Evolutionary conservation across 768 basidiomycete genomes (phyloP), one percentile per base, ranked within the genome.

Genomic region (Hypsizygus marmoreus): DNA sequence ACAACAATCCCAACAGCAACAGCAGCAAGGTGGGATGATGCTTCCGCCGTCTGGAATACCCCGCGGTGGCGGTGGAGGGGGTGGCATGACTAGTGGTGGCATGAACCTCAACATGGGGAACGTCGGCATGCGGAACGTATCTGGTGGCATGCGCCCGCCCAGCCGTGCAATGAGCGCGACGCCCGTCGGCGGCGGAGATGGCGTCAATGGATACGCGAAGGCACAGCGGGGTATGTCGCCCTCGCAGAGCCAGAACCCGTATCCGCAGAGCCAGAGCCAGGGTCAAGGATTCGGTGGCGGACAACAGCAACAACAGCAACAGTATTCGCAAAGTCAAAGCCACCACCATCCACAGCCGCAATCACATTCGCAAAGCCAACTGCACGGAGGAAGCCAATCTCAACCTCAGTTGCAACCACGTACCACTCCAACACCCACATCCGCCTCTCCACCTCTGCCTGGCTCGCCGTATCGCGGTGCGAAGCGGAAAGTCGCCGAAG

Each of bases 381-480:
- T 53, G 45, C 61, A 40, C 28, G 38, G 30, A 8, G 42, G 30
- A 34, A 36, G 42, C 25, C 47, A 45, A 34, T 13, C 45, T 12
- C 39, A 36, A 37, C 19, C 24, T 16, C 47, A 36, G 19, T 33
- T 29, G 8, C 49, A 45, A 20, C 34, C 16, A 13, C 40, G 19
- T 25, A 45, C 26, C 28, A 57, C 30, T 2, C 43, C 45, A 42
- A 35, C 45, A 30, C 37, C 47, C 39, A 31, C 30, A 4, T 32
- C 48, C 24, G 17, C 38, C 25, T 50, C 53, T 2, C 41, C 53
- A 13, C 40, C 49, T 4, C 23, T 50, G 33, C 52, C 56, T 13
- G 47, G 59, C 30, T 66, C 65, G 9, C 66, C 68, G 8, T 62
- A 62, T 23, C 57, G 66, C 17, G 63, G 64, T 8, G 56, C 63